Evolutionary conservation across 1,284 basidiomycete species (phyloP).

Genomic region (Microbotryum violaceum): DNA sequence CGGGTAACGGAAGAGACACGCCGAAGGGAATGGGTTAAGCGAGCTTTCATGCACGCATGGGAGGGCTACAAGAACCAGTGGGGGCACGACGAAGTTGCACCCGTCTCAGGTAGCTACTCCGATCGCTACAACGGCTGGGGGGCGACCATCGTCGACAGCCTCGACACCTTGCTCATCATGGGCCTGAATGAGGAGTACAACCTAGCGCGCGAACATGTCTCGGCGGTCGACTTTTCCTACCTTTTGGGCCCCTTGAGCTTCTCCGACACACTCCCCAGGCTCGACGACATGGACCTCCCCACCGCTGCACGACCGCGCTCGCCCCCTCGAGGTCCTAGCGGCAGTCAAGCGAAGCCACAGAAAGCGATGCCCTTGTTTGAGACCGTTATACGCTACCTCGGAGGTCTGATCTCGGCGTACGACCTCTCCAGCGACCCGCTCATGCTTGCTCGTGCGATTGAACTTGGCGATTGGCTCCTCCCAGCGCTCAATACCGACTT

Average conservation of each 20-base stretch:
- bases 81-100: constrained; percentile 52
- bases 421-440: constrained; percentile 57
- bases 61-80: constrained; percentile 49
- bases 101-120: constrained; percentile 38
- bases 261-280: too few relatives aligned
- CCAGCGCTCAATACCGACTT: constrained; percentile 65
- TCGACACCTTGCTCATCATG: constrained; percentile 79
- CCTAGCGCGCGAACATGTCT: constrained; percentile 71
- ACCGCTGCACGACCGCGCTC: too few relatives aligned
- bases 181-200: constrained; percentile 69
- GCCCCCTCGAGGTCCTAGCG: too few relatives aligned
- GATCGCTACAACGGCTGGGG: background rate
- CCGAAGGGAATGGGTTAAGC: constrained; percentile 43
- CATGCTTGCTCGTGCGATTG: constrained; percentile 65
- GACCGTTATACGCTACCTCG: constrained; percentile 61
- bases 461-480: constrained; percentile 77
- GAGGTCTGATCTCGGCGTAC: constrained; percentile 75
- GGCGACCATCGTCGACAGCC: constrained; percentile 38
- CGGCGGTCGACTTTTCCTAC: constrained; percentile 45
- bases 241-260: too few relatives aligned
- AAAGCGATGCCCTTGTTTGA: constrained; percentile 46
- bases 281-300: too few relatives aligned
- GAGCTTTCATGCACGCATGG: constrained; percentile 53
- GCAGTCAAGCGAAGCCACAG: too few relatives aligned
- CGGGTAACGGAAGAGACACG: constrained; percentile 1